Conservation (phyloP, 1,284 basidiomycete species). For the Mrakiaceae sp. region DNA sequence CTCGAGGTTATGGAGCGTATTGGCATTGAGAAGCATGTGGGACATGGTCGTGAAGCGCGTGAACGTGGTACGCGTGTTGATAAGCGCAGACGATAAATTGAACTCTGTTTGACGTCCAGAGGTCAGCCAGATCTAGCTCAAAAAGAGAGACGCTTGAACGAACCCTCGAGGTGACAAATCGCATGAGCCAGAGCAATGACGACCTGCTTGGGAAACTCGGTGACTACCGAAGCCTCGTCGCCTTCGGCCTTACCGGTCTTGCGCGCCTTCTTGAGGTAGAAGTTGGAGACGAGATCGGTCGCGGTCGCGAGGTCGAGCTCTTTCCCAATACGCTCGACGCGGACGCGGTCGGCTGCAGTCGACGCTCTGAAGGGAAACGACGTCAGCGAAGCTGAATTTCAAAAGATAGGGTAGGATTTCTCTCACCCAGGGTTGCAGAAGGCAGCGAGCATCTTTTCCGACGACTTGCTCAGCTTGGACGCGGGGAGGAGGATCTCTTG, state of each 20-base stretch:
- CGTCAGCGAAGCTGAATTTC: slow-evolving; percentile 1
- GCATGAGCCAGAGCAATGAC: slow-evolving; percentile 65
- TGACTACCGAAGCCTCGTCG: background rate
- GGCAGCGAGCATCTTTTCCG: slow-evolving; percentile 63
- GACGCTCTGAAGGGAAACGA: slow-evolving; percentile 30
- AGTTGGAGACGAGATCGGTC: slow-evolving; percentile 56
- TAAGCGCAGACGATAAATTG: slow-evolving; percentile 11
- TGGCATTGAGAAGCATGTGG: slow-evolving; percentile 81
- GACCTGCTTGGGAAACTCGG: slow-evolving; percentile 58
- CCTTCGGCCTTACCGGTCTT: background rate
- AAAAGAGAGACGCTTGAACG: slow-evolving; percentile 41
- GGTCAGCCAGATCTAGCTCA: slow-evolving; percentile 37
- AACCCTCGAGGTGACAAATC: slow-evolving; percentile 63
- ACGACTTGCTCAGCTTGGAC: slow-evolving; percentile 53
- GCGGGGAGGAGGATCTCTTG: slow-evolving; percentile 65
- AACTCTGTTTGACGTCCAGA: background rate
- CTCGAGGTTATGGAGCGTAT: slow-evolving; percentile 56
- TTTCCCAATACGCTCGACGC: slow-evolving; percentile 54
- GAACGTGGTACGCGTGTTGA: slow-evolving; percentile 14
- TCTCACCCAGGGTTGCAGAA: slow-evolving; percentile 44
- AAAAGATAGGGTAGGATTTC: background rate
- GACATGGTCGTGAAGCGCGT: slow-evolving; percentile 56
- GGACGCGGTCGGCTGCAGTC: slow-evolving; percentile 30
- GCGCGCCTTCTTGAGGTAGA: slow-evolving; percentile 48
- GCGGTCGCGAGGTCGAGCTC: slow-evolving; percentile 56